Percentiles rank a stretch among this genome's conserved stretches.
phyloP scores from a whole-genome alignment of 148 eudicot species.

The Arbutus unedo region DNA sequence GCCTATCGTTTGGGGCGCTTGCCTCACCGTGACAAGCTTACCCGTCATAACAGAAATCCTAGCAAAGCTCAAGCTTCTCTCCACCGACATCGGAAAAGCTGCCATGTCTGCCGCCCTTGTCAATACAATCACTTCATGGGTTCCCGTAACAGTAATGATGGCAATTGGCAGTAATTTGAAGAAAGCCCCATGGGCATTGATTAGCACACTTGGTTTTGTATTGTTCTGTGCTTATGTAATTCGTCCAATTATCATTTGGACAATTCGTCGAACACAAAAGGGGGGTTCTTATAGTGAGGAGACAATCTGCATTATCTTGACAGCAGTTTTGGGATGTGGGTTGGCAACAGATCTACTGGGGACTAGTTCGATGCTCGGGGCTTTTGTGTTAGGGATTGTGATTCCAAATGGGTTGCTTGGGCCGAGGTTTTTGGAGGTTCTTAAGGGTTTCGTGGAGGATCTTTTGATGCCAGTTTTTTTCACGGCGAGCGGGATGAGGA shows the following conservation, averaged over 20 bases:
- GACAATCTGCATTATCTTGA: conserved; percentile 19
- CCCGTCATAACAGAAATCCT: conserved; percentile 15
- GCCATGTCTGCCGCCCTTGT: conserved; percentile 18
- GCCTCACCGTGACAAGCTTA: conserved; percentile 23
- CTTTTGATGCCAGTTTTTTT: conserved; percentile 24
- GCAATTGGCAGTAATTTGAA: background rate
- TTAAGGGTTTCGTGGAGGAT: conserved; percentile 23
- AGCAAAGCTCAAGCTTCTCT: conserved; percentile 24
- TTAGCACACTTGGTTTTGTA: conserved; percentile 2
- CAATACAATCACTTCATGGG: conserved; percentile 23
- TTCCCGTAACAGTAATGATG: background rate
- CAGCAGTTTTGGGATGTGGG: conserved; percentile 23
- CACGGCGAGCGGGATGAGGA: conserved; percentile 18
- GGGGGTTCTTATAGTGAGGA: conserved; percentile 13
- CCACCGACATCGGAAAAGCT: conserved; percentile 24
- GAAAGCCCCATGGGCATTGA: background rate
- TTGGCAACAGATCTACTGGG: conserved; percentile 22
- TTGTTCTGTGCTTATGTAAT: conserved; percentile 2
- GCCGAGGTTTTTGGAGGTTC: conserved; percentile 14
- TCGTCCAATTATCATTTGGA: conserved; percentile 16
- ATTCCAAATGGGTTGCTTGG: conserved; percentile 25
- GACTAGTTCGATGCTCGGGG: conserved; percentile 20
- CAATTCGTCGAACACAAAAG: conserved; percentile 8
- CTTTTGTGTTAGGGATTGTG: conserved; percentile 25
- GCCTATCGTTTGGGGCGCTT: conserved; percentile 23